Base-by-base conservation (phyloP, 2,329 filamentous ascomycete species). In the Furcasterigmium sp. region DNA sequence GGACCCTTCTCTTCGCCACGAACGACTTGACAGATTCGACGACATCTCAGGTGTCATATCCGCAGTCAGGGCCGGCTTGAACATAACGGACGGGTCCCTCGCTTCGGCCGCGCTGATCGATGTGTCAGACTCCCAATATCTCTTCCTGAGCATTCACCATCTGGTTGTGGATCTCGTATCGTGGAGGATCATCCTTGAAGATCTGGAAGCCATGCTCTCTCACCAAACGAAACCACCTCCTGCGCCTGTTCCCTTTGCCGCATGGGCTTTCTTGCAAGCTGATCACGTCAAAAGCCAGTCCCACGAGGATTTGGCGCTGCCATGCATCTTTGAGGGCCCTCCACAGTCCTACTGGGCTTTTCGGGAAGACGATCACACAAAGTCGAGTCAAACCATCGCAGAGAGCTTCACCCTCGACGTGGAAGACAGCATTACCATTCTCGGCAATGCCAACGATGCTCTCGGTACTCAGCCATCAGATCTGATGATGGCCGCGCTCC, bases 131-230 rank as follows among this genome's bases (percentile, higher is more conserved):
- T 20, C 48, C 6, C 23, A 26, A 11, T 60, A 61, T 25, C 37
- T 65, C 0, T 61, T 59, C 6, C 39, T 69, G 8, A 51, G 56
- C 7, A 58, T 55, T 2, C 64, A 67, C 13, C 65, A 68, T 43
- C 51, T 67, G 0, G 58, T 65, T 2, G 59, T 73, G 14, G 69
- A 73, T 41, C 51, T 73, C 4, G 66, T 73, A 1, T 69, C 68
- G 0, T 74, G 70, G 70, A 57, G 66, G 7, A 58, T 69, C 3
- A 54, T 73, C 2, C 50, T 72, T 0, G 61, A 67, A 30, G 68
- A 74, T 36, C 53, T 74, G 0, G 68, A 73, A 42, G 56, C 58
- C 8, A 44, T 67, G 1, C 50, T 72, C 13, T 26, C 23, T 26
- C 23, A 26, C 23, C 23, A 26, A 26, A 26, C 23, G 23, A 53